phyloP scores from a whole-genome alignment of 768 basidiomycete genomes.

The Hypholoma sublateritium region DNA sequence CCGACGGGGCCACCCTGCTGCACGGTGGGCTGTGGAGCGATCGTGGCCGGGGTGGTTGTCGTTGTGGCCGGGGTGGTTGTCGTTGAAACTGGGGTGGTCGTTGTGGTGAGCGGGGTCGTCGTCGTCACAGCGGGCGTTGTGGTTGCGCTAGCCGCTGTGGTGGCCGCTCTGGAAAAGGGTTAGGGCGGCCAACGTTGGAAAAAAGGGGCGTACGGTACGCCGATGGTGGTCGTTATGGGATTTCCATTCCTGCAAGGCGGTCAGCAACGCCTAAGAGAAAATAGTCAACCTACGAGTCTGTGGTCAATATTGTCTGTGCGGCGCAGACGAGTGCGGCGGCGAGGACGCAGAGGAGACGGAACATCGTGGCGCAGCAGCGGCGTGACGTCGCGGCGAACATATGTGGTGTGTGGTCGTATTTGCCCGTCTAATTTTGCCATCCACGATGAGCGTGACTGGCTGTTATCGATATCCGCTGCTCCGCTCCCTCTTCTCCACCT shows the following conservation, averaged over 20 bases:
- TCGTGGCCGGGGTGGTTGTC: conserved; percentile 22
- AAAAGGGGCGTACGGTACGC: too few species aligned
- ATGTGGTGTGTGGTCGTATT: conserved; percentile 11
- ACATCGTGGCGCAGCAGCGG: conserved; percentile 12
- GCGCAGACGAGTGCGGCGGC: conserved; percentile 18
- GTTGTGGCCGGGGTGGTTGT: conserved; percentile 13
- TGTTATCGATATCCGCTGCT: conserved; percentile 23
- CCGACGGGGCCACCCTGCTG: conserved; percentile 55
- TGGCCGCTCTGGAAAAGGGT: too few species aligned
- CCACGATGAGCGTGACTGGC: conserved; percentile 23
- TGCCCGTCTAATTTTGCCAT: conserved; percentile 20
- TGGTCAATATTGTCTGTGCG: conserved; percentile 49
- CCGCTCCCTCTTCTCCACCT: conserved; percentile 11
- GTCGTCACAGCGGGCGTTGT: too few species aligned
- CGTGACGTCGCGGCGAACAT: background rate
- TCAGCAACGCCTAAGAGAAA: background rate
- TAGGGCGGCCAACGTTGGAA: too few species aligned
- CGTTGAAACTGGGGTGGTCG: conserved; percentile 21
- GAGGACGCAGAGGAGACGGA: conserved; percentile 20
- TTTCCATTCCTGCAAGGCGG: conserved; percentile 36
- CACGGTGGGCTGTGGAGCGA: background rate
- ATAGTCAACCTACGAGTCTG: conserved; percentile 41
- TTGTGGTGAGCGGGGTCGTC: conserved; percentile 14
- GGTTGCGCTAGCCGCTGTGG: too few species aligned
- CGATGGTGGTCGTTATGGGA: conserved; percentile 30